Conservation (phyloP, 495 filamentous ascomycete genomes). For the Aspergillus incahuasiensis region DNA sequence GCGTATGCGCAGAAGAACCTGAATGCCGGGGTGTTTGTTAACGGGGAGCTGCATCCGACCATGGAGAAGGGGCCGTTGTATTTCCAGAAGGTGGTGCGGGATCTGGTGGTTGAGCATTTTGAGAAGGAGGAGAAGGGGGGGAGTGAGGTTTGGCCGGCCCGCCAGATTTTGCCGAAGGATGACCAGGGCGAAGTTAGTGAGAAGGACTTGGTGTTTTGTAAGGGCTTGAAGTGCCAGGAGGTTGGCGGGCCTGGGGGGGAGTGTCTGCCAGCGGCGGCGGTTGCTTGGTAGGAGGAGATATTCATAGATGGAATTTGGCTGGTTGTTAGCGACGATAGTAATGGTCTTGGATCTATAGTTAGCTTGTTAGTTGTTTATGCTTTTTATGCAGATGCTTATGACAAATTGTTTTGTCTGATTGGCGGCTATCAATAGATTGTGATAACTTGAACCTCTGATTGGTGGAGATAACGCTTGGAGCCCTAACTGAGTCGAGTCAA, state of each 20-base stretch:
- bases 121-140: conserved; percentile 35
- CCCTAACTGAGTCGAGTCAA: not conserved
- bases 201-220: conserved; percentile 39
- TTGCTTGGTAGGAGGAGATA: conserved; percentile 7
- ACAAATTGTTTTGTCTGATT: no score
- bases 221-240: conserved; percentile 24
- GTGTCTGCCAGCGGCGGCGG: conserved; percentile 21
- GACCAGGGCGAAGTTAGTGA: conserved; percentile 26
- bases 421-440: no score
- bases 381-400: no score
- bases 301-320: not conserved
- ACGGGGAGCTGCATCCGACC: conserved; percentile 41
- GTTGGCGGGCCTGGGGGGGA: conserved; percentile 23
- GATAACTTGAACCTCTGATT: no score
- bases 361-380: no score
- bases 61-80: conserved; percentile 42
- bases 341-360: no score
- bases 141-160: conserved; percentile 47
- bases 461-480: no score
- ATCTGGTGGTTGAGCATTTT: conserved; percentile 35
- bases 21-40: conserved; percentile 37
- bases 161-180: conserved; percentile 31
- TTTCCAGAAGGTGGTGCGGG: conserved; percentile 43
- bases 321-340: no score
- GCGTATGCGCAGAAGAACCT: conserved; percentile 40